Base-by-base conservation (phyloP, 768 basidiomycete species). In the Hemileccinum impolitum region DNA sequence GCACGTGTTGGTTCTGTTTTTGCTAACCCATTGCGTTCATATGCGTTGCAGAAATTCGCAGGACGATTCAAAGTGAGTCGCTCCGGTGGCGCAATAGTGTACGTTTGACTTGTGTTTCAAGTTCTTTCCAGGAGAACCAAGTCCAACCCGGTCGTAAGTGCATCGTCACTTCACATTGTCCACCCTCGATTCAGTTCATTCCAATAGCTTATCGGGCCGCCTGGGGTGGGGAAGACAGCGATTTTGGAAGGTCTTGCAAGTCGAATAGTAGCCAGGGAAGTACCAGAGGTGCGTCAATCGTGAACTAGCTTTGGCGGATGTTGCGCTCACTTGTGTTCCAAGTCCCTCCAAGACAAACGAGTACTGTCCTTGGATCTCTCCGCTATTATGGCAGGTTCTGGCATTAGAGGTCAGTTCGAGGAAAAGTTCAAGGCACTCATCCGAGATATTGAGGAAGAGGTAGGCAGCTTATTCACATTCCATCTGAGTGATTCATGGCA, bases 211-310 rank as follows among this genome's bases (percentile, higher is more conserved):
- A 87, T 90, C 47, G 87, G 90, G 6, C 84, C 89, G 21, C 90
- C 92, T 3, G 93, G 93, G 50, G 90, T 94, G 12, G 93, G 93
- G 0, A 96, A 96, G 70, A 95, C 93, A 0, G 91, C 93, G 0
- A 93, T 95, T 44, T 65, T 94, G 12, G 93, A 94, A 69, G 93
- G 93, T 3, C 76, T 96, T 14, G 93, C 93, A 0, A 87, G 80
- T 56, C 75, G 93, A 19, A 93, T 95, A 45, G 82, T 94, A 1
- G 80, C 87, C 3, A 89, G 85, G 63, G 91, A 94, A 64, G 93
- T 95, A 8, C 93, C 93, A 15, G 93, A 94, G 75, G 90, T 90
- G 74, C 7, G 45, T 48, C 17, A 12, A 18, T 10, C 3, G 14
- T 14, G 11, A 31, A 39, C n/a, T 21, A 2, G 3, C 28, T 15